Conservation (phyloP, 352 stramenopile species). For the Blastocystis sp. region DNA sequence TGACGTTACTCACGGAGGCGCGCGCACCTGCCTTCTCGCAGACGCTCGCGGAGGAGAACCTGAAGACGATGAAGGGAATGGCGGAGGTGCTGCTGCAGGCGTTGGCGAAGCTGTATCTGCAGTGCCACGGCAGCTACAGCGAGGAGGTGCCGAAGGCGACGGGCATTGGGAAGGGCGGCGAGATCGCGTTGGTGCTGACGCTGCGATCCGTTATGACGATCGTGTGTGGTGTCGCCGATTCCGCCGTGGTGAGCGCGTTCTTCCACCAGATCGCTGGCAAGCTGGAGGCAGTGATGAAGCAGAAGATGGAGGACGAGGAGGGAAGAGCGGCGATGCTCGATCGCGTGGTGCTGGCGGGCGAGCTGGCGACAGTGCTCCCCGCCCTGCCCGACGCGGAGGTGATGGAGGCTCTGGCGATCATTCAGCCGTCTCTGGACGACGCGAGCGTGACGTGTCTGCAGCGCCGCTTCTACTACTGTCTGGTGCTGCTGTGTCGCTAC, state of each 20-base stretch:
- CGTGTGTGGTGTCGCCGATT: background rate
- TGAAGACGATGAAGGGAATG: background rate
- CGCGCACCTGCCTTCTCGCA: background rate
- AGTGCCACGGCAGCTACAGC: background rate
- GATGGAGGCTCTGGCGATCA: background rate
- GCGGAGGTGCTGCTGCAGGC: background rate
- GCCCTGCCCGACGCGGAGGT: background rate
- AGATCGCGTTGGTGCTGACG: background rate
- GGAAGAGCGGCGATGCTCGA: background rate
- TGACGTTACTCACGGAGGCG: background rate
- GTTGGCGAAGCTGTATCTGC: background rate
- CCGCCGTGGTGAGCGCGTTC: background rate
- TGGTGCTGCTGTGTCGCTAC: constrained; percentile 33
- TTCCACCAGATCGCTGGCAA: background rate
- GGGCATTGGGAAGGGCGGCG: background rate
- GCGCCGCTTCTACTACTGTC: background rate
- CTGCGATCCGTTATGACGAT: background rate
- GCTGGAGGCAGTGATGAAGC: background rate
- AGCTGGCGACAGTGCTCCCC: constrained; percentile 3
- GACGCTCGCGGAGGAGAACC: background rate
- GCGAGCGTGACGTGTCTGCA: background rate
- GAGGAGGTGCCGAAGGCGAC: background rate
- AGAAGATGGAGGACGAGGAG: background rate
- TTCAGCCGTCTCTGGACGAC: background rate
- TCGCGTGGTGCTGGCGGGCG: background rate